Percentiles rank a stretch among this genome's conserved stretches.
Conservation (phyloP, 306 rosid genomes). For the Trichosanthes truncata region DNA sequence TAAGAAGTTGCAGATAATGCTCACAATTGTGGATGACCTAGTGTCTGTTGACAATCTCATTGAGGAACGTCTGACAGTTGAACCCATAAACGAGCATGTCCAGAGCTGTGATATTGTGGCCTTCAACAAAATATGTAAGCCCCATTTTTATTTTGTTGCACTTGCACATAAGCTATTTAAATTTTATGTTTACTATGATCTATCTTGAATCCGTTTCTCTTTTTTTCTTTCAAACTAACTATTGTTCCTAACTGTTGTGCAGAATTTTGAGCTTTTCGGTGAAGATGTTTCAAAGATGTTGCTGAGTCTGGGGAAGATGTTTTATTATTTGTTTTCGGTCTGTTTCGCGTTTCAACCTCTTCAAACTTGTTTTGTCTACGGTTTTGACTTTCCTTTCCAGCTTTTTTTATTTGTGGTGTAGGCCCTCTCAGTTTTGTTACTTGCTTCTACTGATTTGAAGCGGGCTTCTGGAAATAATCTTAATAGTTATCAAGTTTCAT, state of each 20-base stretch:
- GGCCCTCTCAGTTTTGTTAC: background rate
- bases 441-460: background rate
- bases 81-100: constrained; percentile 72
- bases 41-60: constrained; percentile 71
- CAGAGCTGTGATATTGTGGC: constrained; percentile 94
- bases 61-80: constrained; percentile 49
- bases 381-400: background rate
- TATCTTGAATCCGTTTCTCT: background rate
- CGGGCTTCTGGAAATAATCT: background rate
- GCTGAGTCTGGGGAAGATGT: background rate
- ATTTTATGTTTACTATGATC: background rate
- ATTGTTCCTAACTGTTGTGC: background rate
- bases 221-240: background rate
- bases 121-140: constrained; percentile 51
- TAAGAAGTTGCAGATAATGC: constrained; percentile 71
- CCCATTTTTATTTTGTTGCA: background rate
- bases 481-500: background rate
- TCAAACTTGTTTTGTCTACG: background rate
- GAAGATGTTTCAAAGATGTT: background rate
- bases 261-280: background rate
- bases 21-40: constrained; percentile 62
- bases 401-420: background rate
- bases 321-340: background rate
- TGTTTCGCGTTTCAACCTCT: background rate
- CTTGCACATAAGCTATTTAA: background rate